phyloP scores from a whole-genome alignment of 1,284 basidiomycete genomes.

The Irpex sp. region DNA sequence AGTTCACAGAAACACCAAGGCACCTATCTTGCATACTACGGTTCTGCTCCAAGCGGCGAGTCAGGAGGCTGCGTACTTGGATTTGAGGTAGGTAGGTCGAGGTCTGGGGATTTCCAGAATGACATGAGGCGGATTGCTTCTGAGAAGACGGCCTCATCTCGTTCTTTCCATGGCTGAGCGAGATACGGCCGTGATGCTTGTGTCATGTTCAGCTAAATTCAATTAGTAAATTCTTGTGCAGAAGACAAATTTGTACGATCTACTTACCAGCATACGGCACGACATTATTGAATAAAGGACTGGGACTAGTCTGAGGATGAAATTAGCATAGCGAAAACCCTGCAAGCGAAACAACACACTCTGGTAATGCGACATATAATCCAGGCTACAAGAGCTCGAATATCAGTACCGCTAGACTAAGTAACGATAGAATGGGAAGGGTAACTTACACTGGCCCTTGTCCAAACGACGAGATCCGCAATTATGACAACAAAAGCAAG shows the following conservation, averaged over 20 bases:
- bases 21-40: neutral
- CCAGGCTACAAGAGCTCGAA: neutral
- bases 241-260: neutral
- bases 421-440: neutral
- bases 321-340: neutral
- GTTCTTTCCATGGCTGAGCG: constrained; percentile 16
- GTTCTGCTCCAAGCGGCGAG: neutral
- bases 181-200: constrained; percentile 7
- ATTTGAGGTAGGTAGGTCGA: neutral
- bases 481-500: constrained; percentile 3
- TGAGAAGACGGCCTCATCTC: constrained; percentile 12
- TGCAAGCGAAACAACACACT: constrained; percentile 9
- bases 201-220: constrained; percentile 16
- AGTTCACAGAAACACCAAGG: too few species aligned
- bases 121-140: constrained; percentile 7
- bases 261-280: constrained; percentile 19
- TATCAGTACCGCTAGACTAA: neutral
- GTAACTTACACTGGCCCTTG: constrained; percentile 6
- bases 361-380: constrained; percentile 13
- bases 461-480: constrained; percentile 12
- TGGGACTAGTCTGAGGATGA: constrained; percentile 8
- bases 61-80: neutral
- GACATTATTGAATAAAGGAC: constrained; percentile 18
- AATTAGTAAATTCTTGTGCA: neutral
- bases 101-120: neutral